Evolutionary conservation across 2,329 filamentous ascomycete genomes (phyloP), one percentile per base, ranked within the genome.

Genomic region (Claviceps spartinae): DNA sequence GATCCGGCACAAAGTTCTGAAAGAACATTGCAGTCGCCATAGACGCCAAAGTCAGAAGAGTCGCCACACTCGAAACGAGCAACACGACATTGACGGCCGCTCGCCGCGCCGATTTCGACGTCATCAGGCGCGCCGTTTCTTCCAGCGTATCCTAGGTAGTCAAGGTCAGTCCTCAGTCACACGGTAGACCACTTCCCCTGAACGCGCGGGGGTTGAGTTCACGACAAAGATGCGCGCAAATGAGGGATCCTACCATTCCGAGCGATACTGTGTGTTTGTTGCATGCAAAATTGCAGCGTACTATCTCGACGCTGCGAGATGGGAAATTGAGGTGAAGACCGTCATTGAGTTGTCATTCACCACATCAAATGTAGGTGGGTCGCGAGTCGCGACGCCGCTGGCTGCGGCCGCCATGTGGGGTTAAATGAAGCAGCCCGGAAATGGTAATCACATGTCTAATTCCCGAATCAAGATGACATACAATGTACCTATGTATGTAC

Each of bases 1-100:
- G 72, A 55, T 79, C 72, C 1, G 78, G 78, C 1, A 82, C 67
- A 56, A 78, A 79, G 56, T 72, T 73, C 58, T 74, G 71, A 60
- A 80, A 81, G 57, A 81, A 78, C 2, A 77, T 57, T 2, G 72
- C 62, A 34, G 79, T 79, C 14, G 69, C 72, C 24, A 78, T 54
- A 0, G 69, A 67, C 4, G 77, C 75, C 9, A 77, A 58, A 16
- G 67, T 66, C 24, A 79, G 66, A 51, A 81, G 66, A 7, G 70
- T 62, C 2, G 67, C 55, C 2, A 72, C 73, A 3, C 68, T 65
- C 11, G 65, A 64, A 5, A 68, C 59, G 20, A 78, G 66, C 20
- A 81, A 65, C 16, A 69, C 61, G 2, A 70, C 67, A 54, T 73
- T 74, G 44, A 81, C 62, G 52, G 75, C 67, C 1, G 69, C 69